These are phyloP conservation scores for Serendipita sp. DNA, from an alignment of 768 basidiomycete genomes.

Conservation along the genomic window DNA sequence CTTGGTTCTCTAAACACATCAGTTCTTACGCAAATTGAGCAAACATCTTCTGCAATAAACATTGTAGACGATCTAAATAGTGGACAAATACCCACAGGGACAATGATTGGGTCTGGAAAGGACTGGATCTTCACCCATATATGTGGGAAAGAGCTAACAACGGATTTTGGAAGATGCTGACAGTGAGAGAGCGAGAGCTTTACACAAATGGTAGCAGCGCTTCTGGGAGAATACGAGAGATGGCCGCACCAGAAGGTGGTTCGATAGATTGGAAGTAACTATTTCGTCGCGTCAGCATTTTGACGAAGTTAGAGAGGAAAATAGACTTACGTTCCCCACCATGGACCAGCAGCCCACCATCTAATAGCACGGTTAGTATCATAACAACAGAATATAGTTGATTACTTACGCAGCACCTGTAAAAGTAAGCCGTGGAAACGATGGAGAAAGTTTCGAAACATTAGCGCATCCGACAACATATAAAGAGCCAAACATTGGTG, in stretches of 20 bases:
- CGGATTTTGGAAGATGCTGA: neutral
- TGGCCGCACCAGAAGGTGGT: conserved; percentile 39
- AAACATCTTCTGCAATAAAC: no score
- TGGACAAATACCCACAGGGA: no score
- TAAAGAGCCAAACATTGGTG: neutral
- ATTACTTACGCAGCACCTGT: neutral
- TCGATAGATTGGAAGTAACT: conserved; percentile 15
- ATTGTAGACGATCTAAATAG: no score
- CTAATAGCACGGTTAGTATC: conserved; percentile 8
- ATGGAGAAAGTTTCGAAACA: neutral
- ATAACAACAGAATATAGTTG: neutral
- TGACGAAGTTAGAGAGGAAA: neutral
- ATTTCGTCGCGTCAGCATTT: neutral
- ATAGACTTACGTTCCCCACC: conserved; percentile 16
- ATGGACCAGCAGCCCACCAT: conserved; percentile 51
- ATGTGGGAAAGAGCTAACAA: neutral
- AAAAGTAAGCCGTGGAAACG: neutral
- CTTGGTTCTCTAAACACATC: no score
- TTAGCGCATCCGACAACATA: no score
- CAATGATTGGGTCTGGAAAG: neutral
- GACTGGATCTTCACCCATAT: neutral
- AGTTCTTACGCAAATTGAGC: no score
- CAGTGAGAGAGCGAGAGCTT: conserved; percentile 5
- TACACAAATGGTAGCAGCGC: conserved; percentile 39
- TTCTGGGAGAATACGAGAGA: conserved; percentile 36